phyloP scores from a whole-genome alignment of 2,329 filamentous ascomycete genomes.

The Claviceps sp. region DNA sequence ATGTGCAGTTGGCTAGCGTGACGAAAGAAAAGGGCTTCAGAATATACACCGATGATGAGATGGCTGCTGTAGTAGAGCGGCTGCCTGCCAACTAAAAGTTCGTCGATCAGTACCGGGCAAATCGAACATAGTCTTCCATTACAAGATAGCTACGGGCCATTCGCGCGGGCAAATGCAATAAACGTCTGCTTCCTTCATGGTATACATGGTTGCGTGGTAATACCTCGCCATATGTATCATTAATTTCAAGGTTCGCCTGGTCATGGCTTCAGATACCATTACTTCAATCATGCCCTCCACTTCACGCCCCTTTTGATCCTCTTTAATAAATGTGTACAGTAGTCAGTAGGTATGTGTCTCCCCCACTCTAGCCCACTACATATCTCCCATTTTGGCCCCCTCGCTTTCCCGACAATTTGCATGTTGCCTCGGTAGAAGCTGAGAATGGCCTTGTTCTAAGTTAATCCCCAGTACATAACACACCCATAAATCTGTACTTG shows the following conservation, averaged over 20 bases:
- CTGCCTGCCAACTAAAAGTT: conserved; percentile 50
- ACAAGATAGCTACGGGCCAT: conserved; percentile 7
- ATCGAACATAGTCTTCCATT: conserved; percentile 1
- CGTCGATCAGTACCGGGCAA: neutral
- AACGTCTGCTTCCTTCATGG: neutral
- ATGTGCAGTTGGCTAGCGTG: conserved; percentile 94
- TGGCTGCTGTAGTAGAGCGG: conserved; percentile 81
- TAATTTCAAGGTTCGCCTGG: conserved; percentile 13
- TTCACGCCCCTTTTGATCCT: neutral
- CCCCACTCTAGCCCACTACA: neutral
- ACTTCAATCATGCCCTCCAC: neutral
- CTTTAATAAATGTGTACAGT: neutral
- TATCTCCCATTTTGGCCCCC: neutral
- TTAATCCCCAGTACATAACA: neutral
- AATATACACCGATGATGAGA: conserved; percentile 97
- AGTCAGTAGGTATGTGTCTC: neutral
- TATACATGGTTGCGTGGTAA: neutral
- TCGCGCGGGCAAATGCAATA: neutral
- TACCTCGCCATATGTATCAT: conserved; percentile 15
- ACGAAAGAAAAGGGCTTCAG: conserved; percentile 96
- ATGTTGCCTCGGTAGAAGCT: neutral
- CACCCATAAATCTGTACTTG: no score
- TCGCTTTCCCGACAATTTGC: neutral
- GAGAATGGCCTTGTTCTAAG: neutral
- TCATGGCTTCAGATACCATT: conserved; percentile 7